A percentile compares a stretch with the other conserved stretches of the same genome.
phyloP scores from a whole-genome alignment of 116 monocot genomes.

The Zostera marina region DNA sequence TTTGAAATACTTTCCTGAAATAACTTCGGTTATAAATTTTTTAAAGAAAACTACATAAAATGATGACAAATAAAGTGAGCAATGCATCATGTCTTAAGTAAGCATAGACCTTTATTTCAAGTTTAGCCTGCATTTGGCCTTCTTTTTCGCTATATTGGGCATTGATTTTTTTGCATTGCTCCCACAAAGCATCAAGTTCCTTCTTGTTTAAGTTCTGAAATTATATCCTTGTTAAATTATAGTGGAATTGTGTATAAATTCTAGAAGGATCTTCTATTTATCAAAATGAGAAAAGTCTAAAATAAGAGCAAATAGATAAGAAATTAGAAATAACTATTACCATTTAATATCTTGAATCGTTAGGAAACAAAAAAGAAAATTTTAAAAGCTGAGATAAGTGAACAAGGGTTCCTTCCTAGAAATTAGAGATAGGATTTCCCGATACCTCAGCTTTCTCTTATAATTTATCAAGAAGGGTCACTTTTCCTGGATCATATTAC shows the following conservation, averaged over 20 bases:
- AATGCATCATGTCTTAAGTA: not conserved
- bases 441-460: no score
- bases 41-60: not conserved
- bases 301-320: no score
- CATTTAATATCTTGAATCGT: no score
- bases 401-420: no score
- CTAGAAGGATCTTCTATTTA: not conserved
- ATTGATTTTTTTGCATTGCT: constrained; percentile 32
- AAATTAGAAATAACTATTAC: no score
- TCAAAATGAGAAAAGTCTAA: no score
- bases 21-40: not conserved
- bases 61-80: not conserved
- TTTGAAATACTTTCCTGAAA: constrained; percentile 42
- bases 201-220: constrained; percentile 57
- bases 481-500: no score
- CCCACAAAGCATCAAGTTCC: constrained; percentile 55
- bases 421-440: no score
- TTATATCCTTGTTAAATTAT: not conserved
- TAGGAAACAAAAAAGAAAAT: no score
- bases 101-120: constrained; percentile 43
- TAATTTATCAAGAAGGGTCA: no score
- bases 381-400: no score
- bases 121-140: constrained; percentile 54
- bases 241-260: not conserved
- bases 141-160: constrained; percentile 57